These are phyloP conservation scores for Ceratocystis albifundus DNA, from an alignment of 2,329 filamentous ascomycete species.

Conservation along the genomic window DNA sequence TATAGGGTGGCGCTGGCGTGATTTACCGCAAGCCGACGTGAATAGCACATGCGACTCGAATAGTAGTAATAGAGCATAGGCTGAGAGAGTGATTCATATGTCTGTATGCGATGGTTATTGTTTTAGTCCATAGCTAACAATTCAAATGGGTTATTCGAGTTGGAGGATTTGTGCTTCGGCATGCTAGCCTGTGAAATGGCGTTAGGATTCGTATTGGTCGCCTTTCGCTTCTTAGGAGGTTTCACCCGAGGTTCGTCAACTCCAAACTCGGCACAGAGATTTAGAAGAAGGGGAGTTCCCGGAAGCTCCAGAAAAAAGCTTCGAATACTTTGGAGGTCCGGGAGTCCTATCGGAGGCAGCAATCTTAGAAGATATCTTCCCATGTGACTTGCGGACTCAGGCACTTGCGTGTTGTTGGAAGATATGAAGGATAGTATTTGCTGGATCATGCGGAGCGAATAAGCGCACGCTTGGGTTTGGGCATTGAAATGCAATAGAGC, in stretches of 20 bases:
- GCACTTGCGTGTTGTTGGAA: neutral
- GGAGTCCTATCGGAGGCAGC: slow-evolving; percentile 2
- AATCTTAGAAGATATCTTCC: neutral
- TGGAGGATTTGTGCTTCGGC: neutral
- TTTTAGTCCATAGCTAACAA: neutral
- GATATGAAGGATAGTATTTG: slow-evolving; percentile 28
- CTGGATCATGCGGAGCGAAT: slow-evolving; percentile 32
- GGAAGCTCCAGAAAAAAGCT: slow-evolving; percentile 8
- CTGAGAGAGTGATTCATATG: neutral
- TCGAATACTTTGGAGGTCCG: slow-evolving; percentile 5
- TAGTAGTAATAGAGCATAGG: neutral
- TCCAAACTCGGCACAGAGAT: slow-evolving; percentile 14
- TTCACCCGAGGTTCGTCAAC: slow-evolving; percentile 11
- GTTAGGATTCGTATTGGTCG: neutral
- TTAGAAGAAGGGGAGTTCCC: neutral
- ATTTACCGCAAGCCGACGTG: slow-evolving; percentile 28
- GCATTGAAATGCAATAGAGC: slow-evolving; percentile 49
- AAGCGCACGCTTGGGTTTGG: slow-evolving; percentile 46
- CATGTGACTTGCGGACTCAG: neutral
- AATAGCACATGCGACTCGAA: too few species aligned
- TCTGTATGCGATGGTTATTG: neutral
- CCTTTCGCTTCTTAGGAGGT: neutral
- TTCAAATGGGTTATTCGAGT: slow-evolving; percentile 4
- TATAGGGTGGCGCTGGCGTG: slow-evolving; percentile 29
- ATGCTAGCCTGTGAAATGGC: neutral